phyloP scores from a whole-genome alignment of 2,329 filamentous ascomycete genomes.

The Cordyceps javanica region DNA sequence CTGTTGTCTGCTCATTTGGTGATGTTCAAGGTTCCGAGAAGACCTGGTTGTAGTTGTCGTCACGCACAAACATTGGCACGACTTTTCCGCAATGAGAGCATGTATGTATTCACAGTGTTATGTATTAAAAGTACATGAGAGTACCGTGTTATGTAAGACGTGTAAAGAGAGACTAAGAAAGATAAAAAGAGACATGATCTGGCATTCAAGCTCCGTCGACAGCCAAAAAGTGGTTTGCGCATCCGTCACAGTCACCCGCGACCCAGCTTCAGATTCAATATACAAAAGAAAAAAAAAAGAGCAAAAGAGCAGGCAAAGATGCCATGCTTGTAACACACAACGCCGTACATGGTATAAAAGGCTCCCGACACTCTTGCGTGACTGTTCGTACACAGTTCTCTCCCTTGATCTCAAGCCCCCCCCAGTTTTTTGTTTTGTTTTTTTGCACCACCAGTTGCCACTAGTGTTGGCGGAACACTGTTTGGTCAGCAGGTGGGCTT shows the following conservation, averaged over 20 bases:
- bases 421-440: neutral
- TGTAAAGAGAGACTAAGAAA: slow-evolving; percentile 9
- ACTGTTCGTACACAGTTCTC: slow-evolving; percentile 11
- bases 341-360: slow-evolving; percentile 10
- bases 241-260: neutral
- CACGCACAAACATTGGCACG: too few species aligned
- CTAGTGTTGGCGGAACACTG: slow-evolving; percentile 31
- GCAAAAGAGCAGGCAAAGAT: neutral
- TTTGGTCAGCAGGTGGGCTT: slow-evolving; percentile 42
- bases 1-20: too few species aligned
- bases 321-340: neutral
- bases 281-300: slow-evolving; percentile 5
- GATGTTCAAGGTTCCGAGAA: too few species aligned
- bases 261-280: neutral
- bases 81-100: neutral
- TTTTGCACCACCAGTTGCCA: slow-evolving; percentile 13
- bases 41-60: too few species aligned
- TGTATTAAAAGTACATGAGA: slow-evolving; percentile 11
- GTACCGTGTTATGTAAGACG: slow-evolving; percentile 5
- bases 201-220: neutral
- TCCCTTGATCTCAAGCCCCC: neutral
- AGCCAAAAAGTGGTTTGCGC: neutral
- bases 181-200: slow-evolving; percentile 1
- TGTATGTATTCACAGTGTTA: neutral
- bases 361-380: neutral